These are phyloP conservation scores for Glycine tomentella DNA, from an alignment of 306 rosid genomes.

Conservation along the genomic window DNA sequence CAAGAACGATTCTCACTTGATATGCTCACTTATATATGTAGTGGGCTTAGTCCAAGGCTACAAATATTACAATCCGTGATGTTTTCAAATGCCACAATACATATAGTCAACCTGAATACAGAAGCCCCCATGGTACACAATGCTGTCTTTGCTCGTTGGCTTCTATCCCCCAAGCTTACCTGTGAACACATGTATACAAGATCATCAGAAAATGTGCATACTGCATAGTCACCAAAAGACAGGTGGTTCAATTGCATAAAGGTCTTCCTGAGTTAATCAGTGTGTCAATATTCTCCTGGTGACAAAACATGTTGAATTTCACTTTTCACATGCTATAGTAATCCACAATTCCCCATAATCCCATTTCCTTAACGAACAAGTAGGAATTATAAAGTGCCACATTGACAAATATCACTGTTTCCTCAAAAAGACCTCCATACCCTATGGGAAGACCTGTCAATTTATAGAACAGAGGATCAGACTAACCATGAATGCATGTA, in stretches of 20 bases:
- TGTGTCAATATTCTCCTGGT: constrained; percentile 8
- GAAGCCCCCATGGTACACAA: constrained; percentile 95
- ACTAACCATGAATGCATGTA: constrained; percentile 95
- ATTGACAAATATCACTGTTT: constrained; percentile 17
- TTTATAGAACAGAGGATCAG: constrained; percentile 31
- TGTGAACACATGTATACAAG: constrained; percentile 49
- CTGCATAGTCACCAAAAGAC: constrained; percentile 22
- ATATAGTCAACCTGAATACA: constrained; percentile 81
- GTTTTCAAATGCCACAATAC: constrained; percentile 34
- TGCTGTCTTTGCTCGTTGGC: constrained; percentile 80
- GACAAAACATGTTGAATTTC: constrained; percentile 35
- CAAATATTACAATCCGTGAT: constrained; percentile 16
- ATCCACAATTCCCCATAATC: not conserved
- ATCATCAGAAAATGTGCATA: constrained; percentile 35
- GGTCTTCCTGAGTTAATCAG: constrained; percentile 28
- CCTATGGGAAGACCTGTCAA: constrained; percentile 27
- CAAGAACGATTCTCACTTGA: too few species aligned
- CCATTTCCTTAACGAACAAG: not conserved
- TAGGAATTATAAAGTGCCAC: constrained; percentile 24
- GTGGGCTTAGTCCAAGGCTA: not conserved
- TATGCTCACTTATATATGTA: too few species aligned
- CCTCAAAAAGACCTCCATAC: constrained; percentile 21
- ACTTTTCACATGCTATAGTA: constrained; percentile 34
- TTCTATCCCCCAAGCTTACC: constrained; percentile 82
- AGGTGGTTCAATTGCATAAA: constrained; percentile 34